Evolutionary conservation across 768 basidiomycete genomes (phyloP), one percentile per base, ranked within the genome.

Genomic region (Collybiopsis confluens): DNA sequence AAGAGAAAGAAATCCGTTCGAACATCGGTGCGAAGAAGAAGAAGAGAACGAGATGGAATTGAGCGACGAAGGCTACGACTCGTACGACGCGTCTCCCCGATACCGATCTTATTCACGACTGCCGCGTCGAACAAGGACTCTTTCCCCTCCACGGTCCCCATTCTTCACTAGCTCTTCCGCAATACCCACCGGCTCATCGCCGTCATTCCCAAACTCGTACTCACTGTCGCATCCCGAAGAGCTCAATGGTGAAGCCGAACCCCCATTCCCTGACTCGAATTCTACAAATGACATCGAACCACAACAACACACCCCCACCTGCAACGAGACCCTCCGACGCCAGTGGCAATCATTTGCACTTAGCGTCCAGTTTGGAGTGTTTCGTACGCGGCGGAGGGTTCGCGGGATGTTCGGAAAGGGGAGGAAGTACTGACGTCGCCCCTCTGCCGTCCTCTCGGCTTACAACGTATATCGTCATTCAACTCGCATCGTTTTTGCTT

Each of bases 21-120:
- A 35, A 23, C 37, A 13, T 16, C 33, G 20, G 35, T 37, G 26
- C 16, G 47, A 48, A 2, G 47, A 48, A 13, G 47, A 48, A 48
- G 47, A 48, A 10, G 47, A 48, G 35, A 21, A 37, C 20, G 47
- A 37, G 47, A 26, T 35, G 21, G 47, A 48, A 15, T n/a, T 48
- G 10, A 37, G 21, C 24, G 30, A 48, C n/a, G 47, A 48, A 15
- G 47, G 47, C n/a, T 48, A 48, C 26, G 47, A 48, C n/a, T 38
- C 35, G 4, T 48, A 48, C 16, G 47, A 48, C 47, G 21, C 47
- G 33, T 48, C 47, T 36, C 47, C 47, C 9, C 18, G 33, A 48
- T 48, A 23, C 16, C 30, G 28, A 18, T n/a, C 45, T 16, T 35
- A 35, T 21, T 35, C 33, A 24, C 47, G 35, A 3, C 24, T 33